Conservation (phyloP, 2,329 filamentous ascomycete species). For the Aspergillus udagawae region DNA sequence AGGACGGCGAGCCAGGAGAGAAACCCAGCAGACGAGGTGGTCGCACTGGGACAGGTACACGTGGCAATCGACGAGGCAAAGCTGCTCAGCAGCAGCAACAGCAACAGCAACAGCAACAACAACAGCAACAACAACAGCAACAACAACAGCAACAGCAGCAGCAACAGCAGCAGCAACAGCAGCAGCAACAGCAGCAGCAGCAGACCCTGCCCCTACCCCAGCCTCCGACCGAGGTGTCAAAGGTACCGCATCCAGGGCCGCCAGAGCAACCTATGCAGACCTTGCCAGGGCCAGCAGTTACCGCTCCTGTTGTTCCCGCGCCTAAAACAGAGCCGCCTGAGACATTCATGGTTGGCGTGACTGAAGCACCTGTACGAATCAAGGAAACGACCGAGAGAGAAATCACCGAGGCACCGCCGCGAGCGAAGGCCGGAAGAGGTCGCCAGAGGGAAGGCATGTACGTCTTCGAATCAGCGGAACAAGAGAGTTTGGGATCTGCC, state of each 20-base stretch:
- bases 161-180: constrained; percentile 6
- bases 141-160: constrained; percentile 17
- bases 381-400: constrained; percentile 30
- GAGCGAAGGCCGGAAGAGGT: constrained; percentile 25
- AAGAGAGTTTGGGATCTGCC: constrained; percentile 19
- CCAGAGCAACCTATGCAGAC: constrained; percentile 7
- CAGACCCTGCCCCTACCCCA: constrained; percentile 12
- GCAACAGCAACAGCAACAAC: constrained; percentile 8
- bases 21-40: constrained; percentile 34
- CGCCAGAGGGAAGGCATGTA: constrained; percentile 32
- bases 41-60: constrained; percentile 28
- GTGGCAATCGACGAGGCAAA: constrained; percentile 34
- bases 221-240: constrained; percentile 7
- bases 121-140: constrained; percentile 9
- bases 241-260: constrained; percentile 13
- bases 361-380: constrained; percentile 13
- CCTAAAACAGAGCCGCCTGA: constrained; percentile 26
- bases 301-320: constrained; percentile 18
- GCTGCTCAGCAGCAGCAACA: constrained; percentile 20
- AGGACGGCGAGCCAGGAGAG: constrained; percentile 34
- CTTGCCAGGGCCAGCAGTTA: constrained; percentile 2
- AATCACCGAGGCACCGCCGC: constrained; percentile 16
- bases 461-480: constrained; percentile 33
- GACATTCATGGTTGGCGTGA: constrained; percentile 13
- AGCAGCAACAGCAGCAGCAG: constrained; percentile 13